Evolutionary conservation across 1,284 basidiomycete genomes (phyloP), one percentile per base, ranked within the genome.

Genomic region (Ceratobasidium sp.): DNA sequence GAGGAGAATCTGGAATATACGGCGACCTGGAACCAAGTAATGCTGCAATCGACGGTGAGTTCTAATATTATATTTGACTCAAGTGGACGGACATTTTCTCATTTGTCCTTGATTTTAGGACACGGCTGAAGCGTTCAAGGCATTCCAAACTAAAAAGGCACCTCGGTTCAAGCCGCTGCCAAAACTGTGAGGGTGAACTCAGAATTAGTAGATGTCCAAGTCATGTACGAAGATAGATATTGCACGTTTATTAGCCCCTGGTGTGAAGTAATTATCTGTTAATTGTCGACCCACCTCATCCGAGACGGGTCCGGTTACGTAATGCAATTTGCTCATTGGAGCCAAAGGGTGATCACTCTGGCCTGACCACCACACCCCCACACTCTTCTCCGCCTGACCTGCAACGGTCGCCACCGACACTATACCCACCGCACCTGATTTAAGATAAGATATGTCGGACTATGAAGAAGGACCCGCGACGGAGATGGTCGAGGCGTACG

Each of bases 401-500:
- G n/a, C 30, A 68, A 18, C 48, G 35, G 41, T 20, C 41, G 14
- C 46, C 14, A 48, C 33, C 12, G 50, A 38, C 30, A 57, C 20
- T 70, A 70, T 70, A 70, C 68, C 68, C 68, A 38, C 8, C 8
- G 8, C 38, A 38, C 38, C n/a, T 35, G n/a, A 65, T 23, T 23
- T 10, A 20, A 52, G 30, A 70, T 41, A 20, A 52, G 30, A 38
- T 83, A 75, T 75, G 73, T 30, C 60, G 4, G 48, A 66, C n/a
- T 35, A 66, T 20, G 73, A 75, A 54, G 89, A 92, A 75, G 89
- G 88, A 77, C 92, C 93, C 81, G 94, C 93, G 12, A 96, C 95
- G 80, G 96, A 98, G 85, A 90, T 98, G 65, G 85, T 96, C 79
- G 96, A 97, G 86, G 95, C 96, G 77, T 98, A 98, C 84, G 96